Conservation (phyloP, 805 yeast species). For the Candida stauntonica region DNA sequence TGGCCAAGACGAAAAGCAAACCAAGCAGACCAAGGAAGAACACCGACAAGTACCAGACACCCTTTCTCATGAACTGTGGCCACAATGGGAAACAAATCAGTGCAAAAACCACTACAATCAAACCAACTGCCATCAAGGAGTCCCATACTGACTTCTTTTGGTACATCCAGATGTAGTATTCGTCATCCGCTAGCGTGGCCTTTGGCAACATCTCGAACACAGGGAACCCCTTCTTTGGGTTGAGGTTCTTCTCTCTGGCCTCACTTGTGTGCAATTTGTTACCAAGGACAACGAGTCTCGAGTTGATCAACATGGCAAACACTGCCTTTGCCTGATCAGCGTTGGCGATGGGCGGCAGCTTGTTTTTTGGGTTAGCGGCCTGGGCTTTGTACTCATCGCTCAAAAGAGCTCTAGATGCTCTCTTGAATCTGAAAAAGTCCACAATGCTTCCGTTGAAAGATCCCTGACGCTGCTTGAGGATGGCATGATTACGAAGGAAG, state of each 20-base stretch:
- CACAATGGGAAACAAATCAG: conserved; percentile 86
- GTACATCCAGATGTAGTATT: conserved; percentile 82
- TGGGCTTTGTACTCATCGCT: conserved; percentile 63
- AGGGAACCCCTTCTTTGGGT: conserved; percentile 62
- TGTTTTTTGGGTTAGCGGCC: conserved; percentile 41
- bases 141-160: conserved; percentile 55
- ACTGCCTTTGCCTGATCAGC: conserved; percentile 56
- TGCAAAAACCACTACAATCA: conserved; percentile 60
- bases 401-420: conserved; percentile 73
- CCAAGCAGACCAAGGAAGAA: conserved; percentile 69
- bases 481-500: conserved; percentile 57
- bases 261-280: conserved; percentile 66
- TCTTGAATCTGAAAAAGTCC: conserved; percentile 84
- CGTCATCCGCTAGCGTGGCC: conserved; percentile 58
- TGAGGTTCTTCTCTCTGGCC: conserved; percentile 56
- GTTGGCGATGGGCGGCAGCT: conserved; percentile 45
- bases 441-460: conserved; percentile 62
- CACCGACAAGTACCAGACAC: conserved; percentile 88
- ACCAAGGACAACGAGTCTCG: conserved; percentile 72
- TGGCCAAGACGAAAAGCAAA: conserved; percentile 70
- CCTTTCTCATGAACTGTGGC: conserved; percentile 86
- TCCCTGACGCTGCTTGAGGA: conserved; percentile 81
- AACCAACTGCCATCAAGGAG: conserved; percentile 33
- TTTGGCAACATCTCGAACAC: conserved; percentile 49
- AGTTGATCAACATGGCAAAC: conserved; percentile 64